These are phyloP conservation scores for Trebouxiophyceae sp. DNA, from an alignment of 163 green algal genomes.

Conservation along the genomic window DNA sequence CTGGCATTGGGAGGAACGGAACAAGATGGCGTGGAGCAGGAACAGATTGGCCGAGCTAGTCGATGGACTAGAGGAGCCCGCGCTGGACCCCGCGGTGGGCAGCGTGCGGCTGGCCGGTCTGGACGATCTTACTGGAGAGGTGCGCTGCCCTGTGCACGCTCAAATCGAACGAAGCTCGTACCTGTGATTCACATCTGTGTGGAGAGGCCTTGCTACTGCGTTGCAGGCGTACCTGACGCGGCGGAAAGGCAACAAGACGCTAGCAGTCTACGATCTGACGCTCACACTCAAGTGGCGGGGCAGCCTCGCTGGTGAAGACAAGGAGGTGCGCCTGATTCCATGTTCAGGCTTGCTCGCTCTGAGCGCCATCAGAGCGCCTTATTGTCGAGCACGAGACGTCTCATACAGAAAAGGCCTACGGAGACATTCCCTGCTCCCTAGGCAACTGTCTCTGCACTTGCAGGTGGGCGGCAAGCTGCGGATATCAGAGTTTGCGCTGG, in stretches of 20 bases:
- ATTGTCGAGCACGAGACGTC: too few relatives aligned
- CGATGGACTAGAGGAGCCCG: slow-evolving; percentile 16
- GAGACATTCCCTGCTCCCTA: too few relatives aligned
- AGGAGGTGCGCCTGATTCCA: neutral
- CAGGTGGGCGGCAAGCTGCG: slow-evolving; percentile 45
- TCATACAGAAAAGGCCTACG: too few relatives aligned
- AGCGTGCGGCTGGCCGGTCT: slow-evolving; percentile 31
- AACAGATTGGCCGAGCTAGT: slow-evolving; percentile 49
- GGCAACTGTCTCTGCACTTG: too few relatives aligned
- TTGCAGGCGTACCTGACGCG: slow-evolving; percentile 56
- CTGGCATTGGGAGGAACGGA: slow-evolving; percentile 61
- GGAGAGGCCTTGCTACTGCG: too few relatives aligned
- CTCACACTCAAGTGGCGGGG: slow-evolving; percentile 48
- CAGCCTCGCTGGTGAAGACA: slow-evolving; percentile 13
- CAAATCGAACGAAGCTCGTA: too few relatives aligned
- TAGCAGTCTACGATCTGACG: slow-evolving; percentile 58
- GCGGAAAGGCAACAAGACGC: slow-evolving; percentile 62
- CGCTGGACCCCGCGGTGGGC: slow-evolving; percentile 14
- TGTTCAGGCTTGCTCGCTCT: too few relatives aligned
- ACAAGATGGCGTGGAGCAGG: slow-evolving; percentile 46
- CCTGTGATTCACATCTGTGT: too few relatives aligned
- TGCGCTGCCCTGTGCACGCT: slow-evolving; percentile 13
- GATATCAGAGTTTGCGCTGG: slow-evolving; percentile 45
- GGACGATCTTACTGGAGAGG: slow-evolving; percentile 58
- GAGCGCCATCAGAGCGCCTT: too few relatives aligned